Conservation (phyloP, 495 filamentous ascomycete species). For the Xylaria cubensis region DNA sequence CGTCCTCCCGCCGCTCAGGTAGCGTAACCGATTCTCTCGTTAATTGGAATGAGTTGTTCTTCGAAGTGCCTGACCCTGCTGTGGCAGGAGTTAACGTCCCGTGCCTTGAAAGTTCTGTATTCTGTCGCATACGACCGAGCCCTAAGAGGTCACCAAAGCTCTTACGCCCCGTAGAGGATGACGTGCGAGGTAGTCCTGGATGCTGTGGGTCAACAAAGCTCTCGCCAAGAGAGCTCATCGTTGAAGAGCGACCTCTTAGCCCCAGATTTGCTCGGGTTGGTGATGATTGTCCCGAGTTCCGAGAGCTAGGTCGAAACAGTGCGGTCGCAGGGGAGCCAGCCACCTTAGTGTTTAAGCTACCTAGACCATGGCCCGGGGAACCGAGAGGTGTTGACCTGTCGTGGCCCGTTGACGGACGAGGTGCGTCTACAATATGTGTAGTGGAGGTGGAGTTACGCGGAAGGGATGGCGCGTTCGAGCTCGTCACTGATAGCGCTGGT, state of each 20-base stretch:
- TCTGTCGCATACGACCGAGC: slow-evolving; percentile 76
- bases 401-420: slow-evolving; percentile 58
- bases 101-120: slow-evolving; percentile 70
- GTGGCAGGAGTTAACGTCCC: slow-evolving; percentile 69
- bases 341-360: slow-evolving; percentile 22
- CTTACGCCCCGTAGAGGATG: slow-evolving; percentile 83
- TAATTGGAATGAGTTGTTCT: slow-evolving; percentile 74
- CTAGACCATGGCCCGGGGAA: slow-evolving; percentile 37
- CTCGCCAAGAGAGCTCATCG: slow-evolving; percentile 77
- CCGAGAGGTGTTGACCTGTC: slow-evolving; percentile 46
- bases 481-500: slow-evolving; percentile 36
- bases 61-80: slow-evolving; percentile 68
- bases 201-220: slow-evolving; percentile 63
- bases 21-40: slow-evolving; percentile 65
- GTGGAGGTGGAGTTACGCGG: slow-evolving; percentile 36
- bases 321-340: slow-evolving; percentile 59
- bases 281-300: slow-evolving; percentile 75
- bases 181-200: slow-evolving; percentile 69
- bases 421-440: slow-evolving; percentile 49
- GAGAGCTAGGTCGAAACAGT: slow-evolving; percentile 68
- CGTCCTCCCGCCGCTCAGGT: slow-evolving; percentile 83
- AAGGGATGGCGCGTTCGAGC: slow-evolving; percentile 41
- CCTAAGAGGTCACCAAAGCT: slow-evolving; percentile 90
- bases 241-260: slow-evolving; percentile 81
- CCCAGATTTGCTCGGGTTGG: slow-evolving; percentile 63